Base-by-base conservation (phyloP, 192 early-diverging fungal genomes). In the Pecoramyces ruminantium region DNA sequence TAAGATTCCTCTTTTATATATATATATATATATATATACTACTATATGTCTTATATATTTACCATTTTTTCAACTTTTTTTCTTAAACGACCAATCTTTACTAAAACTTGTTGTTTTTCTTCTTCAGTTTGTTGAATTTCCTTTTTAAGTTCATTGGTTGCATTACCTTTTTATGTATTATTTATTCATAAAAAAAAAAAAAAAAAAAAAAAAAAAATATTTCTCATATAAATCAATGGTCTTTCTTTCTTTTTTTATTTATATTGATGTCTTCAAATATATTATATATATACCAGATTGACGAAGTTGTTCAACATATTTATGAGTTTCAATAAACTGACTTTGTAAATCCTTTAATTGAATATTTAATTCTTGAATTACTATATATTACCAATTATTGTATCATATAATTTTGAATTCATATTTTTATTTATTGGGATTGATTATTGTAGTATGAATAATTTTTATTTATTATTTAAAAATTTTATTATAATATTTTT, bases 61-160 rank as follows among this genome's bases (percentile, higher is more conserved):
- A 89, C 87, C 21, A 90, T 82, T 58, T 88, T 85, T 79, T 91
- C 84, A n/a, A 90, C 88, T 67, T 88, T 86, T 80, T 88, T 88
- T 78, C 83, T 81, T 58, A 90, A 83, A 29, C 86, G 85, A 14
- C 34, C n/a, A 30, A 91, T 87, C 67, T 90, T 91, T 78, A 80
- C 85, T 51, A 82, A 40, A 40, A 91, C 87, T 78, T 90, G 90
- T 83, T 90, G 89, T 83, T 91, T 91, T 82, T 91, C 90, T 79
- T 91, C 90, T 79, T 91, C 90, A 86, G 90, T 87, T 79, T 88
- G 86, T 83, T 89, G 88, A 51, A 91, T 91, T 82, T 91, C 90
- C 38, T 85, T 81, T 78, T 90, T 90, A 28, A 91, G 38, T 27
- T 82, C 51, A 67, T 67, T 67, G 25, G 51, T 67, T n/a, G 51